phyloP scores from a whole-genome alignment of 768 basidiomycete species.

The Russula sp. region DNA sequence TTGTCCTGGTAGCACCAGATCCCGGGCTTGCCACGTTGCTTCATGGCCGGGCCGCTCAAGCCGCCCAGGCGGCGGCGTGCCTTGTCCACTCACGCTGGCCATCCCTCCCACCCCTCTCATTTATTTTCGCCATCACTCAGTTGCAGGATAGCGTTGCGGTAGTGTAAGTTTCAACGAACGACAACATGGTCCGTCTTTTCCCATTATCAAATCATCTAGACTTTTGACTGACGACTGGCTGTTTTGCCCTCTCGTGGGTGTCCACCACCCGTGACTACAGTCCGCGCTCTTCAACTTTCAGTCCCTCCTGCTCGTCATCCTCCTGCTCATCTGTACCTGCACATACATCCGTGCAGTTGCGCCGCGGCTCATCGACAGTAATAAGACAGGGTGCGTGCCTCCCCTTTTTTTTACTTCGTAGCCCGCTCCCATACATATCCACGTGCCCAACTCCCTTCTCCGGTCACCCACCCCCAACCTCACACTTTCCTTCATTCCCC shows the following conservation, averaged over 20 bases:
- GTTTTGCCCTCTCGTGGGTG: too few species aligned
- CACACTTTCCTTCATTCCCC: not conserved
- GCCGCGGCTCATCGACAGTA: conserved; percentile 84
- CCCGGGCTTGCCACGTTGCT: too few species aligned
- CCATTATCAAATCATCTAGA: not conserved
- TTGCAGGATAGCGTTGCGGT: too few species aligned
- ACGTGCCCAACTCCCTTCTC: not conserved
- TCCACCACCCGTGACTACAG: conserved; percentile 29
- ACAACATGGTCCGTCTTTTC: not conserved
- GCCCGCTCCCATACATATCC: not conserved
- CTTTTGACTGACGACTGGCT: not conserved
- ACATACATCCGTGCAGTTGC: conserved; percentile 89
- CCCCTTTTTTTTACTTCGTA: not conserved
- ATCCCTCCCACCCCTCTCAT: too few species aligned
- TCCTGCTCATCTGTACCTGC: conserved; percentile 93
- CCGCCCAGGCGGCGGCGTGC: too few species aligned
- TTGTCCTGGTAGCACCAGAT: too few species aligned
- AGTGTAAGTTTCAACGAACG: not conserved
- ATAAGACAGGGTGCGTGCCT: conserved; percentile 81
- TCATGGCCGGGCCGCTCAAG: too few species aligned
- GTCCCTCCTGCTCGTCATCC: conserved; percentile 86
- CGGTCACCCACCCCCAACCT: not conserved
- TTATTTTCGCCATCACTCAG: too few species aligned
- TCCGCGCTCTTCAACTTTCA: conserved; percentile 98
- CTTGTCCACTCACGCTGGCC: too few species aligned